phyloP scores from a whole-genome alignment of 306 rosid genomes.

The Dryas octopetala region DNA sequence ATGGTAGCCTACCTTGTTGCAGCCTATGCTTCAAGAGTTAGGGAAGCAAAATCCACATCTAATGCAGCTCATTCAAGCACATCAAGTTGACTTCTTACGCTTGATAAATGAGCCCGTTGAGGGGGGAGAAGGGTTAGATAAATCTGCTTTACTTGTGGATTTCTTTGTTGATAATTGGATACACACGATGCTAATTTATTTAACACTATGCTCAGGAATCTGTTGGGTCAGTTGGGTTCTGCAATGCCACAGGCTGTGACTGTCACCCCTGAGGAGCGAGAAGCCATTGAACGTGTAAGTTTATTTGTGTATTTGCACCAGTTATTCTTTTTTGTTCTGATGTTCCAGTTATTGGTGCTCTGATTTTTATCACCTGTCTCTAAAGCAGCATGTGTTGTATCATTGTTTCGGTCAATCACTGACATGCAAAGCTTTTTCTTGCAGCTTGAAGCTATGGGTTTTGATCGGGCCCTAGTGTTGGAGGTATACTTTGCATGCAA shows the following conservation, averaged over 20 bases:
- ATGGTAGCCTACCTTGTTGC: slow-evolving; percentile 2
- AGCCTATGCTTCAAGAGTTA: slow-evolving; percentile 53
- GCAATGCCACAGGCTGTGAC: slow-evolving; percentile 50
- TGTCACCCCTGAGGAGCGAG: slow-evolving; percentile 48
- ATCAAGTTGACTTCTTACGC: slow-evolving; percentile 48
- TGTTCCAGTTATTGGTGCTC: not conserved
- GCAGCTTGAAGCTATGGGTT: slow-evolving; percentile 89
- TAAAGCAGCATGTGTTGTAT: too few species aligned
- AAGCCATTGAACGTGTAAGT: slow-evolving; percentile 45
- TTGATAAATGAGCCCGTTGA: slow-evolving; percentile 47
- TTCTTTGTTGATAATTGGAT: not conserved
- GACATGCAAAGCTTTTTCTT: not conserved
- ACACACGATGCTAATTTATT: not conserved
- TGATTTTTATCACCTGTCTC: too few species aligned
- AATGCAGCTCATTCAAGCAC: slow-evolving; percentile 46
- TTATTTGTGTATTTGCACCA: not conserved
- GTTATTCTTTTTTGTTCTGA: not conserved
- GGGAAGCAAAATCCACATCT: slow-evolving; percentile 45
- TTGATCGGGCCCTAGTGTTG: slow-evolving; percentile 65
- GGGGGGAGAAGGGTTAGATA: slow-evolving; percentile 40
- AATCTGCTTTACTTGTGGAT: not conserved
- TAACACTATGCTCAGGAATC: slow-evolving; percentile 27
- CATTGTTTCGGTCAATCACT: not conserved
- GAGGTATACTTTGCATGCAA: slow-evolving; percentile 84
- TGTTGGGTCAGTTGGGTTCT: slow-evolving; percentile 34